Base-by-base conservation (phyloP, 176 grass and related monocot genomes). In the Zizania latifolia region DNA sequence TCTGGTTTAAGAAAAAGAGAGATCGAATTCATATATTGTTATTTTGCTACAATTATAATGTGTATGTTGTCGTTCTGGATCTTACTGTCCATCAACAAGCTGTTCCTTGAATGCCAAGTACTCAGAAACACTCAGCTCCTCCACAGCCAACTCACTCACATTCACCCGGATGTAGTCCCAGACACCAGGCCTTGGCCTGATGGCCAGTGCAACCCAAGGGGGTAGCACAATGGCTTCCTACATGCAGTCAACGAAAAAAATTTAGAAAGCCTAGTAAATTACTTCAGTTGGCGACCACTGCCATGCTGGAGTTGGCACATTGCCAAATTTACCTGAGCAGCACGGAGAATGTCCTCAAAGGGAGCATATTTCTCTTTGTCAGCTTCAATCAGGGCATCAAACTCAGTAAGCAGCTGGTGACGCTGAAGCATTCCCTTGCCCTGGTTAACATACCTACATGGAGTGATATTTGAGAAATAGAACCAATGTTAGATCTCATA, bases 141-240 rank as follows among this genome's bases (percentile, higher is more conserved):
- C 91, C 2, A 99, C 89, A 28, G 89, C 86, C 61, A 99, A 63
- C 75, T 99, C 95, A 15, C 82, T 99, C 11, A 99, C 91, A 68
- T 99, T 94, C 71, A 99, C 89, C 15, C 85, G 86, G n/a, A 99
- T 85, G 77, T 99, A 94, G 44, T 94, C 95, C 95, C 95, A 99
- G 51, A 99, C 91, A 79, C 95, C 95, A 60, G 95, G 95, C 71
- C 95, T 94, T 27, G 95, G 95, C 70, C 95, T 88, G 79, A 99
- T 90, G 27, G 95, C 95, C 58, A 99, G 91, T 63, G 91, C 91
- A 79, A 99, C 91, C 85, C 89, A 92, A 0, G 95, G 95, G 15
- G 86, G 84, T 15, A 88, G 82, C 28, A 99, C 95, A 84, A 96
- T 92, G 12, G 93, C 93, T 90, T 96, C 93, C 93, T 96, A 54